Percentiles rank a stretch among this genome's conserved stretches.
phyloP scores from a whole-genome alignment of 2,329 filamentous ascomycete genomes.

The Cladosporium sp. region DNA sequence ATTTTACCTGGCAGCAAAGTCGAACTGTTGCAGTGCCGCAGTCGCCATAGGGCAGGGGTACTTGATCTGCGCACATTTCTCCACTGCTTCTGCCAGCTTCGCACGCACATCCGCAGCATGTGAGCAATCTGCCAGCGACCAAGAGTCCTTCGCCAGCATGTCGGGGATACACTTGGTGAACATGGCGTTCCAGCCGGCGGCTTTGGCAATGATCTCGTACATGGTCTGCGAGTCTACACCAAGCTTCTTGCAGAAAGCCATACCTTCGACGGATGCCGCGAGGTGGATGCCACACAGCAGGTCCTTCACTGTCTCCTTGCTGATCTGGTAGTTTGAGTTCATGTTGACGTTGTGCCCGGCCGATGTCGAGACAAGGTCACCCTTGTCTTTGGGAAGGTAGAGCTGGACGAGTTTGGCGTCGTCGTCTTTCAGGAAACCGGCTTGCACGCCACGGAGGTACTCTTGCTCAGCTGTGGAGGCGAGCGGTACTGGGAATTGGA shows the following conservation, averaged over 20 bases:
- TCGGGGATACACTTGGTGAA: slow-evolving; percentile 37
- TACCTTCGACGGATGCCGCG: slow-evolving; percentile 46
- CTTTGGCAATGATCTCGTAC: slow-evolving; percentile 44
- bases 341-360: slow-evolving; percentile 36
- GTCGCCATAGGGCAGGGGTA: slow-evolving; percentile 34
- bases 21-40: slow-evolving; percentile 32
- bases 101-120: slow-evolving; percentile 35
- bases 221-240: slow-evolving; percentile 43
- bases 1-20: slow-evolving; percentile 24
- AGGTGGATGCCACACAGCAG: slow-evolving; percentile 46
- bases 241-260: slow-evolving; percentile 44
- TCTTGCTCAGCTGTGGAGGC: slow-evolving; percentile 61
- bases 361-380: slow-evolving; percentile 31
- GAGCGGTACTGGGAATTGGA: slow-evolving; percentile 58
- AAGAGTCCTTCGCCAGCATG: slow-evolving; percentile 33
- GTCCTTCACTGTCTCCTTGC: slow-evolving; percentile 35
- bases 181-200: slow-evolving; percentile 44
- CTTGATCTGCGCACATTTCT: slow-evolving; percentile 32
- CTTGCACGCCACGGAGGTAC: slow-evolving; percentile 57
- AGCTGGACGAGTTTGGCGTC: slow-evolving; percentile 55
- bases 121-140: slow-evolving; percentile 33
- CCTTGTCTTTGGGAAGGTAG: slow-evolving; percentile 38
- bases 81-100: slow-evolving; percentile 39
- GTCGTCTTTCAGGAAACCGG: slow-evolving; percentile 53
- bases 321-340: slow-evolving; percentile 29